phyloP scores from a whole-genome alignment of 2,329 filamentous ascomycete species.

The Talaromyces amestolkiae region DNA sequence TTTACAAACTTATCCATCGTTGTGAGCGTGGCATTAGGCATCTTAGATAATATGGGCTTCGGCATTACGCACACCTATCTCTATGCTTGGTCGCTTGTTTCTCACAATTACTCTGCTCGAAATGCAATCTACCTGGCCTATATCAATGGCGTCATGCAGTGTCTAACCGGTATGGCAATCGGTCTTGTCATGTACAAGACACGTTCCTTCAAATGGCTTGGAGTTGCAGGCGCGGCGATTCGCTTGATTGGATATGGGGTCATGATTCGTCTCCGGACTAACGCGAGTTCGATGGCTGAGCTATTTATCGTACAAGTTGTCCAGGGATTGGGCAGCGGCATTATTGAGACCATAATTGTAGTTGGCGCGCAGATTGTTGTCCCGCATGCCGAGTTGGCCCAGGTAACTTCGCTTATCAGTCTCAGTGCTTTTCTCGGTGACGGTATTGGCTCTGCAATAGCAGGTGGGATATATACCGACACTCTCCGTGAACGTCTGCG shows the following conservation, averaged over 20 bases:
- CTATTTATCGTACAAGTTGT: conserved; percentile 50
- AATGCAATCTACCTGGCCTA: conserved; percentile 46
- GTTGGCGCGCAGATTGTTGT: conserved; percentile 50
- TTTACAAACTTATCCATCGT: conserved; percentile 46
- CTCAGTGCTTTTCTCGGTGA: conserved; percentile 42
- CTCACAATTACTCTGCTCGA: conserved; percentile 41
- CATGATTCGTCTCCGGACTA: conserved; percentile 50
- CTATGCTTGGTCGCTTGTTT: conserved; percentile 48
- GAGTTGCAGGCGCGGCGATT: conserved; percentile 41
- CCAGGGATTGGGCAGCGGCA: conserved; percentile 50
- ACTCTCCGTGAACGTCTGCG: conserved; percentile 39
- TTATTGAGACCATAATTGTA: conserved; percentile 42
- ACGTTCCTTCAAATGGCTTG: conserved; percentile 49
- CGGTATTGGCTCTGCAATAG: conserved; percentile 40
- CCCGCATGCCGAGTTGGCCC: conserved; percentile 47
- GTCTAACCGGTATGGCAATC: conserved; percentile 41
- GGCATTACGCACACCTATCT: conserved; percentile 49
- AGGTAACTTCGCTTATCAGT: conserved; percentile 49
- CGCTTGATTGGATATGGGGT: conserved; percentile 51
- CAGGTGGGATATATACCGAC: conserved; percentile 53
- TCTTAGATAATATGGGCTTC: conserved; percentile 47
- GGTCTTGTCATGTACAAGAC: conserved; percentile 45
- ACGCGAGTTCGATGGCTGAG: conserved; percentile 45
- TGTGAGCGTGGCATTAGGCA: conserved; percentile 40
- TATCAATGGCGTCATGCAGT: conserved; percentile 44